These are phyloP conservation scores for Phlegmacium glaucopus DNA, from an alignment of 768 basidiomycete genomes.

Conservation along the genomic window DNA sequence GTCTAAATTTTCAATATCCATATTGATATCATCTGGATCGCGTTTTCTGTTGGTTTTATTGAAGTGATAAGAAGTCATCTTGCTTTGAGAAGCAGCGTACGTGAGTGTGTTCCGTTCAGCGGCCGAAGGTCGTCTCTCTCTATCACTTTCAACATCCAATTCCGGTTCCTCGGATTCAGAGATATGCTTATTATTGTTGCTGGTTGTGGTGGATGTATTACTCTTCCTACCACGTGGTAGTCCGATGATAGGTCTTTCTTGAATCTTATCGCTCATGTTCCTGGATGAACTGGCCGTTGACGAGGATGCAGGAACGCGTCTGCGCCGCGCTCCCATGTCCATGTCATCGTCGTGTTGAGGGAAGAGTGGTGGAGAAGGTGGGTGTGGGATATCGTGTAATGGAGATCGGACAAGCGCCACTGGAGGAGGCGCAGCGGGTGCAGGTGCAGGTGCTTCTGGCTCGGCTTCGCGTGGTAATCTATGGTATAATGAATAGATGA, in stretches of 20 bases:
- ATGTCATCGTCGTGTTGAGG: conserved; percentile 32
- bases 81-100: conserved; percentile 4
- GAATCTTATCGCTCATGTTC: conserved; percentile 1
- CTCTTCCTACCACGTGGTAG: conserved; percentile 5
- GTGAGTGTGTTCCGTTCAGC: conserved; percentile 12
- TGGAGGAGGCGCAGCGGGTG: conserved; percentile 7
- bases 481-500: conserved; percentile 4
- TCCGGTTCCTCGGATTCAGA: neutral
- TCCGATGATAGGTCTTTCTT: conserved; percentile 7
- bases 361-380: conserved; percentile 22
- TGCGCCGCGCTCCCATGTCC: conserved; percentile 33
- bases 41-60: neutral
- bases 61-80: conserved; percentile 7
- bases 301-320: conserved; percentile 28
- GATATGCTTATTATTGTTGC: neutral
- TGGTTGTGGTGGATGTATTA: conserved; percentile 6
- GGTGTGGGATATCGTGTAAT: conserved; percentile 36
- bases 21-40: neutral
- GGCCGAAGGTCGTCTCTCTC: neutral
- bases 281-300: conserved; percentile 4
- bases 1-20: conserved; percentile 8
- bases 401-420: conserved; percentile 28
- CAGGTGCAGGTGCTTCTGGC: conserved; percentile 10
- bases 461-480: conserved; percentile 22
- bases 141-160: too few species aligned